phyloP scores from a whole-genome alignment of 495 filamentous ascomycete genomes.

The Xanthoparmelia taractica region DNA sequence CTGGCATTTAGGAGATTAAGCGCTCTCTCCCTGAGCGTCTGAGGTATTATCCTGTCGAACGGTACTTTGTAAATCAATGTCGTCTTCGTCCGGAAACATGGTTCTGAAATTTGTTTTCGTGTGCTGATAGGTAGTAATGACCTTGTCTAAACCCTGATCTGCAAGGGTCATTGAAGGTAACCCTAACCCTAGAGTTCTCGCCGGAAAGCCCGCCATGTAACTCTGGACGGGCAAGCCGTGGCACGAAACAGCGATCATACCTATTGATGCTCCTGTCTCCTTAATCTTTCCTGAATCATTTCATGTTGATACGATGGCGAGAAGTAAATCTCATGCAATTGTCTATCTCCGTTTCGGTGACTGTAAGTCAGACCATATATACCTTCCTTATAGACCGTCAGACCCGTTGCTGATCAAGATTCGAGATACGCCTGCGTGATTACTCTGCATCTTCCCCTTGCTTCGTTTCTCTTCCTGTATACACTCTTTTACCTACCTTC shows the following conservation, averaged over 20 bases:
- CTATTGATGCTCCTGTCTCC: conserved; percentile 2
- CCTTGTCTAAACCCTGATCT: not conserved
- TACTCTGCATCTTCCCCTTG: not conserved
- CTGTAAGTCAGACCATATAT: not conserved
- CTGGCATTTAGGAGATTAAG: too few species aligned
- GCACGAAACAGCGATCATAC: conserved; percentile 1
- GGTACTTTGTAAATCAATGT: too few species aligned
- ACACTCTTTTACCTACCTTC: not conserved
- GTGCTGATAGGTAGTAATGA: too few species aligned
- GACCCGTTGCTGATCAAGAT: not conserved
- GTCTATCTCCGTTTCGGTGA: not conserved
- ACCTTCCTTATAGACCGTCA: conserved; percentile 1
- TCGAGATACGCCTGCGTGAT: conserved; percentile 2
- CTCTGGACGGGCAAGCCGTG: conserved; percentile 5
- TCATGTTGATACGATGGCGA: not conserved
- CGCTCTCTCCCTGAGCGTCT: too few species aligned
- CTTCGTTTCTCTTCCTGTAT: not conserved
- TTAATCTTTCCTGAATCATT: not conserved
- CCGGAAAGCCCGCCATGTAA: not conserved
- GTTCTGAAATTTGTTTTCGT: too few species aligned
- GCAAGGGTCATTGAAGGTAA: not conserved
- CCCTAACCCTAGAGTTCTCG: not conserved
- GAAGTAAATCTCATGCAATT: not conserved
- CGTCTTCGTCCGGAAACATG: too few species aligned
- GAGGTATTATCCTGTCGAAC: too few species aligned